phyloP scores from a whole-genome alignment of 768 basidiomycete genomes.

The Boletellus sp. region DNA sequence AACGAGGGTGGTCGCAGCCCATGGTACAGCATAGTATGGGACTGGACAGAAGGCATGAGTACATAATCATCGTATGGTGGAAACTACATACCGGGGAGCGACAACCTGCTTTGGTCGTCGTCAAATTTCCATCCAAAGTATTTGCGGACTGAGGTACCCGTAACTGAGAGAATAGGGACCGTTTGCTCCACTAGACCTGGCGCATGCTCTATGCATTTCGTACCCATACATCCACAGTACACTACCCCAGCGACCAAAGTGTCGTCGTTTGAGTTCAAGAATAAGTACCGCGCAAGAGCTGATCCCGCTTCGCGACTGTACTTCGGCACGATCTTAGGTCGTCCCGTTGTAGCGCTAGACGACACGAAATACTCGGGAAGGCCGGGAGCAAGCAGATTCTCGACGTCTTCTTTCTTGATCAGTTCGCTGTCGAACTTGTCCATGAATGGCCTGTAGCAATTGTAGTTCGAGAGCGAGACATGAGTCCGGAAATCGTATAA shows the following conservation, averaged over 20 bases:
- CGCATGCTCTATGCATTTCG: conserved; percentile 11
- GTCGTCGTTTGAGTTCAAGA: background rate
- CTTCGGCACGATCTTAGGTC: background rate
- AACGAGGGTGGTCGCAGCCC: conserved; percentile 10
- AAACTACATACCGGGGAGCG: no score
- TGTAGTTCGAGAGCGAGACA: background rate
- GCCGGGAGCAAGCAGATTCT: background rate
- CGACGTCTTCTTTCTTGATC: background rate
- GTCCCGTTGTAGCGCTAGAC: background rate
- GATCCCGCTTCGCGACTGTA: background rate
- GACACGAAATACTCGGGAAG: background rate
- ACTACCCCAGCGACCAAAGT: background rate
- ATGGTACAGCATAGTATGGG: conserved; percentile 9
- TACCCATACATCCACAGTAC: background rate
- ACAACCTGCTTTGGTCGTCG: conserved; percentile 4
- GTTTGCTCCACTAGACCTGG: conserved; percentile 1
- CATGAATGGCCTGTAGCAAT: background rate
- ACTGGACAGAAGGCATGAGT: conserved; percentile 1
- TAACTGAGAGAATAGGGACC: conserved; percentile 6
- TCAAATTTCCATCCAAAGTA: conserved; percentile 8
- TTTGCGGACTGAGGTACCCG: conserved; percentile 1
- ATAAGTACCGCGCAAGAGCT: no score
- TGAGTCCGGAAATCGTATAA: background rate
- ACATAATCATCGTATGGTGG: background rate
- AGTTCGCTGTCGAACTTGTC: background rate